Evolutionary conservation across 345 rosid genomes (phyloP), one percentile per base, ranked within the genome.

Genomic region (Citrus reticulata): DNA sequence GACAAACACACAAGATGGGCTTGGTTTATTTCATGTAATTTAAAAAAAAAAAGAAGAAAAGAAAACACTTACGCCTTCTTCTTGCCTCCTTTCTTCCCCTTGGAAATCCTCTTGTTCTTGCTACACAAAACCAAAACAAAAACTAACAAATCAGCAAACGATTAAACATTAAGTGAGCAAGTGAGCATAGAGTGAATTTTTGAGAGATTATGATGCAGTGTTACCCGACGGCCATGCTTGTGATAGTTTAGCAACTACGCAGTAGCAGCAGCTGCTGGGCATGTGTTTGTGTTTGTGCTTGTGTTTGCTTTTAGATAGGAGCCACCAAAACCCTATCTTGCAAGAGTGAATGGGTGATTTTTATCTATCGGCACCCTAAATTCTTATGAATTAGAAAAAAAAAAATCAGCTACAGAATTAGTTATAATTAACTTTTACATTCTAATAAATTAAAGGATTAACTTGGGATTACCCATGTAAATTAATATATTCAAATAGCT

Each of bases 71-170:
- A 94, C 98, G 87, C 86, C 88, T 96, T 96, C 97, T 96, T 96
- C 87, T 96, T 93, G 32, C 99, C 91, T 72, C 98, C 98, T 83
- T 93, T 96, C 91, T 91, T 93, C 35, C 99, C 97, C 90, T 94
- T 96, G 2, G 99, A 96, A 84, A 96, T 93, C 83, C 97, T 80
- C 94, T 96, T 96, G 92, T 96, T 93, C 90, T 96, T 94, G 76
- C 98, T 74, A 46, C 65, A 57, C 13, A 46, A 72, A 22, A 34
- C n/a, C 51, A 46, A 68, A 25, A 79, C 63, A 2, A 68, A 17
- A 74, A 29, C 67, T 2, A 55, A 7, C 11, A 25, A 34, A 72
- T 81, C 51, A 83, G 60, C 32, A 35, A 35, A 62, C 17, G 42
- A 29, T 20, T 20, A 34, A 10, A 30, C 6, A 14, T 0, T 51